phyloP scores from a whole-genome alignment of 805 yeast genomes.

The Lipomyces mesembrius region DNA sequence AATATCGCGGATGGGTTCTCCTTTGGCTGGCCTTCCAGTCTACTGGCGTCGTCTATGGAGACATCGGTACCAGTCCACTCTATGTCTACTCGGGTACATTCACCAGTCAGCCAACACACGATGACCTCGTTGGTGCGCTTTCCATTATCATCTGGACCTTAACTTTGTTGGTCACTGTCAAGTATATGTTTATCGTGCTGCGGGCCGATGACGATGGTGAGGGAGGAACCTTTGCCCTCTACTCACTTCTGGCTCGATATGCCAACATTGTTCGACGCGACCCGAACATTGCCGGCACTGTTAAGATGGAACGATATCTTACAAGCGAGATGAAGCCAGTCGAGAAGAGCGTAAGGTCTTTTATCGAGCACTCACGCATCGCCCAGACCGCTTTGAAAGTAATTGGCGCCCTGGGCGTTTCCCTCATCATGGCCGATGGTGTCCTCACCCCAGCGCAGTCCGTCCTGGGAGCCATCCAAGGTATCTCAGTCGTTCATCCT shows the following conservation, averaged over 20 bases:
- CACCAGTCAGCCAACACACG: slow-evolving; percentile 45
- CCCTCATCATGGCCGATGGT: slow-evolving; percentile 60
- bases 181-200: slow-evolving; percentile 56
- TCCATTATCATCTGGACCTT: slow-evolving; percentile 61
- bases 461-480: slow-evolving; percentile 59
- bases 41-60: slow-evolving; percentile 54
- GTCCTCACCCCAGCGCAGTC: slow-evolving; percentile 67
- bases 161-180: slow-evolving; percentile 56
- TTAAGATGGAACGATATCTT: slow-evolving; percentile 2
- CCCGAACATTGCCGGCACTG: background rate
- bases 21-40: too few species aligned
- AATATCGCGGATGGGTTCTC: too few species aligned
- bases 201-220: slow-evolving; percentile 62
- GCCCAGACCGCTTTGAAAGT: slow-evolving; percentile 38
- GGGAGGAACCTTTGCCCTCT: slow-evolving; percentile 66
- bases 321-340: background rate
- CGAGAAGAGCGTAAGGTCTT: slow-evolving; percentile 21
- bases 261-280: slow-evolving; percentile 17
- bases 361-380: slow-evolving; percentile 44
- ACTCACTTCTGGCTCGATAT: slow-evolving; percentile 57
- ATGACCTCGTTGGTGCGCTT: slow-evolving; percentile 55
- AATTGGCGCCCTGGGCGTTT: slow-evolving; percentile 56
- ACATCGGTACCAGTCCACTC: slow-evolving; percentile 63
- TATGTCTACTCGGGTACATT: slow-evolving; percentile 52
- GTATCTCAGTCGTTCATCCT: slow-evolving; percentile 58